Conservation (phyloP, 495 filamentous ascomycete species). For the Penicillium steckii region DNA sequence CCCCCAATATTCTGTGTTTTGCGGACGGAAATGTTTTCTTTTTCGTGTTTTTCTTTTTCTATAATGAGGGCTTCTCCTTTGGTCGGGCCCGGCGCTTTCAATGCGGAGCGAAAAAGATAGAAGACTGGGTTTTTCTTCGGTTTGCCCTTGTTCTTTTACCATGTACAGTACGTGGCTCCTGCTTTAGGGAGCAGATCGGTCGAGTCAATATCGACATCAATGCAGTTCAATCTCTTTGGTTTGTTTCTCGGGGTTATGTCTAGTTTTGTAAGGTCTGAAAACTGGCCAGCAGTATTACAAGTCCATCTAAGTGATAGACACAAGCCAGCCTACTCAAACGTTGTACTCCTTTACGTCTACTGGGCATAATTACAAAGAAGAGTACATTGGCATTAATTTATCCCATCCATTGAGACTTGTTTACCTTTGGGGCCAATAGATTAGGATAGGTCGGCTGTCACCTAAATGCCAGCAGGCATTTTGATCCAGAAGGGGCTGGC, state of each 20-base stretch:
- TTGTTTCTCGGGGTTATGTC: background rate
- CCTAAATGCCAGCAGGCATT: too few relatives aligned
- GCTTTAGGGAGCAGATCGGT: conserved; percentile 19
- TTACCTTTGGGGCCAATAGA: too few relatives aligned
- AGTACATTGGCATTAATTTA: too few relatives aligned
- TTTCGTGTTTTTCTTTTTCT: too few relatives aligned
- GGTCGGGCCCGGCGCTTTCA: conserved; percentile 1
- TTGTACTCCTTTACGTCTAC: too few relatives aligned
- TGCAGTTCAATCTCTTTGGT: conserved; percentile 17
- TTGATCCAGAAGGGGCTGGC: too few relatives aligned
- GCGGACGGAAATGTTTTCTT: background rate
- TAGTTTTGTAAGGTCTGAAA: background rate
- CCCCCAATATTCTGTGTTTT: background rate
- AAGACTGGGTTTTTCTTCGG: background rate
- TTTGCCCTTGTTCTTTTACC: conserved; percentile 28
- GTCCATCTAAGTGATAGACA: too few relatives aligned
- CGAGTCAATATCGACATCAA: conserved; percentile 20
- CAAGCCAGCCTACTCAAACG: too few relatives aligned
- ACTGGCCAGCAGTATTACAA: too few relatives aligned
- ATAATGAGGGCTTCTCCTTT: background rate
- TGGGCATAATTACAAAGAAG: too few relatives aligned
- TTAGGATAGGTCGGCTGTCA: too few relatives aligned
- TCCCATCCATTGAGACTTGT: too few relatives aligned
- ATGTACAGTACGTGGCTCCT: conserved; percentile 47
- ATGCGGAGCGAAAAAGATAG: conserved; percentile 4